These are phyloP conservation scores for Solanum sejunctum DNA, from an alignment of 257 asterid species.

Conservation along the genomic window DNA sequence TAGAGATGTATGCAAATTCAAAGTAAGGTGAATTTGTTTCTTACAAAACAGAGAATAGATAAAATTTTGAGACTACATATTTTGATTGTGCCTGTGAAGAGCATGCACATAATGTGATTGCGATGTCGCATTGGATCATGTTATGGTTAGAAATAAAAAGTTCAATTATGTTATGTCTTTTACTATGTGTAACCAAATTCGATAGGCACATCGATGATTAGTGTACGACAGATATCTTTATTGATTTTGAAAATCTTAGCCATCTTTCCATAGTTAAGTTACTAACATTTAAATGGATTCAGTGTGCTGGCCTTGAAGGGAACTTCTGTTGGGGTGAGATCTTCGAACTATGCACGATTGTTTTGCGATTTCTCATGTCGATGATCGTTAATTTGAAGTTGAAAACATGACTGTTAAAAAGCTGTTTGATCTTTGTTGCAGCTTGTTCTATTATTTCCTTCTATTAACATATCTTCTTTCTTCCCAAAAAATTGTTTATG, in stretches of 20 bases:
- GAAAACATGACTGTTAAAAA: not conserved
- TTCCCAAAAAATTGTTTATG: not conserved
- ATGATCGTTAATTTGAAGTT: not conserved
- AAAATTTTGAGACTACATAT: not conserved
- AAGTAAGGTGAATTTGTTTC: not conserved
- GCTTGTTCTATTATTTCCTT: not conserved
- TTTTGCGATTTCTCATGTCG: not conserved
- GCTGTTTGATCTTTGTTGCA: not conserved
- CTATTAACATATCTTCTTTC: not conserved
- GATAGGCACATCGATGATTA: not conserved
- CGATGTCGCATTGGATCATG: not conserved
- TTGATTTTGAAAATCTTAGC: not conserved
- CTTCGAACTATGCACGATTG: not conserved
- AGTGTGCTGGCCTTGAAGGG: not conserved
- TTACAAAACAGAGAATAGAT: not conserved
- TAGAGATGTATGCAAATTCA: not conserved
- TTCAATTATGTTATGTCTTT: not conserved
- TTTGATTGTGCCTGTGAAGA: not conserved
- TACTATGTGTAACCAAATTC: not conserved
- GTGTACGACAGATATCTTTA: not conserved
- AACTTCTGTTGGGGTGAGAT: not conserved
- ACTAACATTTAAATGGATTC: not conserved
- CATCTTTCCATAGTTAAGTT: not conserved
- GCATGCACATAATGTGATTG: not conserved
- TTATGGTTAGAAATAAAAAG: not conserved